Evolutionary conservation across 345 rosid species (phyloP).

Genomic region (Eucalyptus lansdowneana): DNA sequence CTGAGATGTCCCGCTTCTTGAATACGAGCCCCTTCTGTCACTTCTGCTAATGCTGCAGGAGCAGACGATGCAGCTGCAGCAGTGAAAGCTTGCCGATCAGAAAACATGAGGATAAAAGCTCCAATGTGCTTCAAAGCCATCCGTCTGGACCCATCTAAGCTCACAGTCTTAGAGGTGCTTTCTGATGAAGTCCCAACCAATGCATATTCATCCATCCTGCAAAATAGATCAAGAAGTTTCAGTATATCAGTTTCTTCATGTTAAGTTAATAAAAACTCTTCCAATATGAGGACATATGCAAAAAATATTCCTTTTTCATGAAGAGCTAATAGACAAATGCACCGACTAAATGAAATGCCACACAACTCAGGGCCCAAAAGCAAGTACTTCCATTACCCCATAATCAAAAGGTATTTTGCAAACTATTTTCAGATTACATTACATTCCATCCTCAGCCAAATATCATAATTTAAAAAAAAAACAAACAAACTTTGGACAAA

Average conservation of each 20-base stretch:
- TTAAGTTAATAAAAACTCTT: not conserved
- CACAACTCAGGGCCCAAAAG: not conserved
- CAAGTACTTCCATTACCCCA: not conserved
- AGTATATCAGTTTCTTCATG: not conserved
- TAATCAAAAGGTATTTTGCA: not conserved
- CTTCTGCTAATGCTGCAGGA: constrained; percentile 74
- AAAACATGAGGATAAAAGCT: constrained; percentile 48
- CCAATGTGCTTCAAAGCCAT: constrained; percentile 74
- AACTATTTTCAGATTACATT: not conserved
- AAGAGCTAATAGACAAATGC: not conserved
- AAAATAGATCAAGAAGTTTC: not conserved
- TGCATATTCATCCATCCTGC: constrained; percentile 75
- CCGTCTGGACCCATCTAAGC: constrained; percentile 66
- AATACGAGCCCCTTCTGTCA: constrained; percentile 77
- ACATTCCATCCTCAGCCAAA: not conserved
- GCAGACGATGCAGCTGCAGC: constrained; percentile 62
- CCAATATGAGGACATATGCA: not conserved
- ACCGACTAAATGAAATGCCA: not conserved
- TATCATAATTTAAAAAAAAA: not conserved
- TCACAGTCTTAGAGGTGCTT: constrained; percentile 55
- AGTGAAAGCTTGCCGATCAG: constrained; percentile 61
- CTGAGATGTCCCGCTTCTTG: constrained; percentile 92
- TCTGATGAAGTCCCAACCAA: constrained; percentile 52
- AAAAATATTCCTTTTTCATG: not conserved
- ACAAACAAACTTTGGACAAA: not conserved